phyloP scores from a whole-genome alignment of 2,329 filamentous ascomycete species.

The Phaeophleospora eucalypticola region DNA sequence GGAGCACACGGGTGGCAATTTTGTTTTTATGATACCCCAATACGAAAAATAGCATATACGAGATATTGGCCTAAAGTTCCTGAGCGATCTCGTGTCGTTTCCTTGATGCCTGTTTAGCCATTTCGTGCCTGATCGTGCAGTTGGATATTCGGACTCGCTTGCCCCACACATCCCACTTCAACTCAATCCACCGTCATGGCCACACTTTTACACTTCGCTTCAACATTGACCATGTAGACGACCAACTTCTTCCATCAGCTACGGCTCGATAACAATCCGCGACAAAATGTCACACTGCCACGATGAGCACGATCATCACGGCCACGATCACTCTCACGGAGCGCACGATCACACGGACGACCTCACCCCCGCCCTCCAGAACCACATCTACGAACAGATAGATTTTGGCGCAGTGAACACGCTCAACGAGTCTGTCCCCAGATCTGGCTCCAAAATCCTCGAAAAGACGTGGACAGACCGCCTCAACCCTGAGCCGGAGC shows the following conservation, averaged over 20 bases:
- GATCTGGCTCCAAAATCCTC: constrained; percentile 69
- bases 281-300: constrained; percentile 46
- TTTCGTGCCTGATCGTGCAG: too few species aligned
- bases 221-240: constrained; percentile 7
- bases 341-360: constrained; percentile 88
- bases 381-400: constrained; percentile 86
- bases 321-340: constrained; percentile 52
- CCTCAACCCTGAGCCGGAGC: constrained; percentile 64
- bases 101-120: too few species aligned
- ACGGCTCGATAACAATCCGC: constrained; percentile 5
- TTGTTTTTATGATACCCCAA: constrained; percentile 11
- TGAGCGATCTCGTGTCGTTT: background rate
- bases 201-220: background rate
- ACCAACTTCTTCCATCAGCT: constrained; percentile 5
- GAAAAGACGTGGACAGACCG: constrained; percentile 90
- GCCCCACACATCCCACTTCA: constrained; percentile 1
- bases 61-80: background rate
- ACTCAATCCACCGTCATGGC: background rate
- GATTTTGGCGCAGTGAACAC: constrained; percentile 81
- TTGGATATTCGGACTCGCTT: background rate
- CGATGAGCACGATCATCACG: constrained; percentile 41
- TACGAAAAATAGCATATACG: background rate
- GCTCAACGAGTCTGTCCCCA: constrained; percentile 70
- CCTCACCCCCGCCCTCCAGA: constrained; percentile 84
- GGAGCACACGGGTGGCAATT: too few species aligned